These are phyloP conservation scores for Recurvomyces mirabilis DNA, from an alignment of 495 filamentous ascomycete genomes.

Conservation along the genomic window DNA sequence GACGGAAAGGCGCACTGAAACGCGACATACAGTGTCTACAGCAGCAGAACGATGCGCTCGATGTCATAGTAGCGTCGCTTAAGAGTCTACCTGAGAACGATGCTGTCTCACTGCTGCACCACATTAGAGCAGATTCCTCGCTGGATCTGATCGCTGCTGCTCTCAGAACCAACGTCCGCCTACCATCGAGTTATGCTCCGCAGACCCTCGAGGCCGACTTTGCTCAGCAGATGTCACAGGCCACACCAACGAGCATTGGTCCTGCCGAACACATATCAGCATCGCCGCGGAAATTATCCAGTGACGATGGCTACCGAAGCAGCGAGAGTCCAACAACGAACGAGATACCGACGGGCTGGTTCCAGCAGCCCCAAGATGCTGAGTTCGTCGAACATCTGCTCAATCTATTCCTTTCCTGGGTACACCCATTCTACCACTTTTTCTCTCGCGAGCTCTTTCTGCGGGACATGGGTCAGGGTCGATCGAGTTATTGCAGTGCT, in stretches of 20 bases:
- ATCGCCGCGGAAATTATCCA: background rate
- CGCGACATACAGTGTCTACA: slow-evolving; percentile 30
- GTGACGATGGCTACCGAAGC: slow-evolving; percentile 1
- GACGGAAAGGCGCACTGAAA: slow-evolving; percentile 34
- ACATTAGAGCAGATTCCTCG: slow-evolving; percentile 30
- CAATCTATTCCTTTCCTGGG: slow-evolving; percentile 70
- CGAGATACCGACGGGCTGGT: slow-evolving; percentile 37
- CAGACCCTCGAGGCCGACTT: slow-evolving; percentile 20
- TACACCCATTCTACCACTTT: slow-evolving; percentile 62
- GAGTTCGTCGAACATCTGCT: slow-evolving; percentile 51
- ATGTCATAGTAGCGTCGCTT: slow-evolving; percentile 33
- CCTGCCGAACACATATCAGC: too few relatives aligned
- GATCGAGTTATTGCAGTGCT: slow-evolving; percentile 54
- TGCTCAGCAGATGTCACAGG: slow-evolving; percentile 12
- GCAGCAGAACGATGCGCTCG: slow-evolving; percentile 30
- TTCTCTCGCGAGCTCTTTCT: slow-evolving; percentile 65
- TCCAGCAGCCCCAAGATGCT: slow-evolving; percentile 46
- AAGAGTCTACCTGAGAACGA: slow-evolving; percentile 36
- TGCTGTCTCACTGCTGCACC: slow-evolving; percentile 34
- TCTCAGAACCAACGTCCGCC: slow-evolving; percentile 25
- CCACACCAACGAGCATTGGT: background rate
- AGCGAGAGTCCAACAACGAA: too few relatives aligned
- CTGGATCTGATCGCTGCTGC: slow-evolving; percentile 32
- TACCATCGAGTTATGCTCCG: slow-evolving; percentile 18
- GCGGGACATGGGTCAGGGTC: slow-evolving; percentile 46